These are phyloP conservation scores for Aspergillus sojae DNA, from an alignment of 2,329 filamentous ascomycete genomes.

Conservation along the genomic window DNA sequence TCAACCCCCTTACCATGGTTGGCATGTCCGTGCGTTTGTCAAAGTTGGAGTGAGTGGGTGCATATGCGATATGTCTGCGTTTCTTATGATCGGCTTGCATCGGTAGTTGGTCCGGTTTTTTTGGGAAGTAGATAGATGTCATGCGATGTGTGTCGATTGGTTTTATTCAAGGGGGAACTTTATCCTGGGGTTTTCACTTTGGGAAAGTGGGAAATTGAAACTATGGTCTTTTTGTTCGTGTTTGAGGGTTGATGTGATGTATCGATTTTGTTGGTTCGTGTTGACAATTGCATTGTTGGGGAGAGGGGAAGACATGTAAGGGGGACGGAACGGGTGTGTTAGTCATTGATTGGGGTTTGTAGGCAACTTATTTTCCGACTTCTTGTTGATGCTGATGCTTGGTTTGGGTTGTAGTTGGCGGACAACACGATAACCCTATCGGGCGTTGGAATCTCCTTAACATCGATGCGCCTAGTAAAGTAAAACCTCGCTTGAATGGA, in stretches of 20 bases:
- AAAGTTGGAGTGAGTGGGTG: neutral
- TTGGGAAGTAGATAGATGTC: neutral
- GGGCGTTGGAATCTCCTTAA: neutral
- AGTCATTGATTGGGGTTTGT: neutral
- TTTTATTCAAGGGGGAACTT: neutral
- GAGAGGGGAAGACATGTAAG: neutral
- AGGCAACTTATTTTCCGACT: neutral
- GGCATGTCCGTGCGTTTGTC: neutral
- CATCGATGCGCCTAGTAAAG: neutral
- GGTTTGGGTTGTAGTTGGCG: neutral
- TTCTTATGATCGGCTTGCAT: neutral
- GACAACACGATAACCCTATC: neutral
- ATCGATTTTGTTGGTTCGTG: neutral
- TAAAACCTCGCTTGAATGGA: too few species aligned
- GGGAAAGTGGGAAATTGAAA: neutral
- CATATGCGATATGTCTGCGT: neutral
- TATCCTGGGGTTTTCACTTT: neutral
- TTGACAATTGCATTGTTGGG: neutral
- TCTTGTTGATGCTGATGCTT: neutral
- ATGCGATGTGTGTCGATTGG: neutral
- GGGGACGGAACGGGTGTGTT: neutral
- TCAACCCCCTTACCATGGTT: neutral
- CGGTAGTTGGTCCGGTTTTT: neutral
- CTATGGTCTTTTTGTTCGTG: neutral
- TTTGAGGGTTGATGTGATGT: neutral